These are phyloP conservation scores for Penicillium aurantiogriseum DNA, from an alignment of 2,329 filamentous ascomycete species.

Conservation along the genomic window DNA sequence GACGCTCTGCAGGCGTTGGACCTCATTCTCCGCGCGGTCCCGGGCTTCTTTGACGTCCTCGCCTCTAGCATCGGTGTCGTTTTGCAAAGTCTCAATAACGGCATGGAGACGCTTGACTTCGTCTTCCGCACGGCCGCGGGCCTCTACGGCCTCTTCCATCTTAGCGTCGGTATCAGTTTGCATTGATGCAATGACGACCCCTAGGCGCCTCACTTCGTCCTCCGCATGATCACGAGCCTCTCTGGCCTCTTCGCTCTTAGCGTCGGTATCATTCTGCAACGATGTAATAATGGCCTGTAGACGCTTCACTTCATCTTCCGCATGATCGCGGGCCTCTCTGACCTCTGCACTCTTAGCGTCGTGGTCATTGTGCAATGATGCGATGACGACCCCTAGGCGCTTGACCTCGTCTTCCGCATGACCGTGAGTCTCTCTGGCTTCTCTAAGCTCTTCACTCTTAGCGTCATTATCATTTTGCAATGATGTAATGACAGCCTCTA, in stretches of 20 bases:
- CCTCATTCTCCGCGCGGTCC: conserved; percentile 25
- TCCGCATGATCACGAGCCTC: conserved; percentile 23
- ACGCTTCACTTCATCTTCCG: conserved; percentile 15
- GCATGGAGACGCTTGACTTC: conserved; percentile 4
- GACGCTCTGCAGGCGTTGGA: conserved; percentile 27
- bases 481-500: conserved; percentile 16
- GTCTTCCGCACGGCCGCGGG: not conserved
- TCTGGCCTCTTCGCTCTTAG: conserved; percentile 16
- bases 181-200: conserved; percentile 12
- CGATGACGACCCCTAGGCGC: not conserved
- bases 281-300: conserved; percentile 15
- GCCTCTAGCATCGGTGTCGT: conserved; percentile 7
- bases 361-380: not conserved
- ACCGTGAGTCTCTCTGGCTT: not conserved
- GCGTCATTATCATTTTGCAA: conserved; percentile 4
- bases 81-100: not conserved
- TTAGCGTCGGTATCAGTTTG: not conserved
- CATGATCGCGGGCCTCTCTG: conserved; percentile 8
- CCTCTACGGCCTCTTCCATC: not conserved
- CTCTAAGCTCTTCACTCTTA: not conserved
- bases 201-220: conserved; percentile 27
- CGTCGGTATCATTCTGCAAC: conserved; percentile 14
- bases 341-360: not conserved
- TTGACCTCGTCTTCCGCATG: not conserved
- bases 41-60: conserved; percentile 21